Base-by-base conservation (phyloP, 1,139 yeast species). In the Candida sp. region DNA sequence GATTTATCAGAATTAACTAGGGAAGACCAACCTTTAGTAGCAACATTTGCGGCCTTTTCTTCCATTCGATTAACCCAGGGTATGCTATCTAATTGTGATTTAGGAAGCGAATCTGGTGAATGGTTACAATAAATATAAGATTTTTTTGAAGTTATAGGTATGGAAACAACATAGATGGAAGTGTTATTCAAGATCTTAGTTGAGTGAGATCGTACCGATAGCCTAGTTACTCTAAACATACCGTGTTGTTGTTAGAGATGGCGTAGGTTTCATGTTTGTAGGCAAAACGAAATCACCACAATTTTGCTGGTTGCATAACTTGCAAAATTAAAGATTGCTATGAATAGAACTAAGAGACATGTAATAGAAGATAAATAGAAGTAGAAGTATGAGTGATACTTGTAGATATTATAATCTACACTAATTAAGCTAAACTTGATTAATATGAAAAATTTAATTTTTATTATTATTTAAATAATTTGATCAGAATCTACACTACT, bases 111-210 rank as follows among this genome's bases (percentile, higher is more conserved):
- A 6, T 58, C 45, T 1, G 74, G 73, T 36, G 73, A 66, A 54
- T 82, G 86, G 56, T 81, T 77, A 60, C 84, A 84, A 54, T 81
- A 78, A 11, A 84, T 61, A 56, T 72, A 84, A 4, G 84, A 74
- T 47, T 73, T 73, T 39, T 68, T 59, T 4, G 78, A 68, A 4
- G 87, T 82, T 21, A 85, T 66, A 4, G 93, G 93, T 5, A 84
- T 63, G 8, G 84, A 66, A 64, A 82, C 63, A 19, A 82, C 64
- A 50, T 75, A 79, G 34, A 79, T 71, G 5, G 79, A 60, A 34
- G 61, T 49, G 34, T 42, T 37, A 48, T 46, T 41, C 15, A 25
- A 25, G 8, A 29, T 29, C 22, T n/a, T 12, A 21, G 46, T 42
- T 8, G 47, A 44, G 33, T 44, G 44, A 11, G 29, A 39, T 21